Base-by-base conservation (phyloP, 305 asterid species). In the Plantago coronopus region DNA sequence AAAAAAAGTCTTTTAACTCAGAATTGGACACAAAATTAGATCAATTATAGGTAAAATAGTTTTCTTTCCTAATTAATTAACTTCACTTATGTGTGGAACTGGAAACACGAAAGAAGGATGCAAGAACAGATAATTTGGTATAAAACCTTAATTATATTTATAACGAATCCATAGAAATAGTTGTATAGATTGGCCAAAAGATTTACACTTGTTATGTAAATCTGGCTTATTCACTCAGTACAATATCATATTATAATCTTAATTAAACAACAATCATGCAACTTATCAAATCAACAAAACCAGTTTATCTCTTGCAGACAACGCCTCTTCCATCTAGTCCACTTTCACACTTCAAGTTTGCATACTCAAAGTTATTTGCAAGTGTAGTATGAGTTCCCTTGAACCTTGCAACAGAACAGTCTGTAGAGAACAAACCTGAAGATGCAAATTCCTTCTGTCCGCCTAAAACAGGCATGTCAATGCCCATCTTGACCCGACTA, bases 381-480 rank as follows among this genome's bases (percentile, higher is more conserved):
- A 71, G 43, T 14, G 34, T 9, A 34, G 13, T n/a, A 12, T 68
- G 69, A 42, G 67, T 66, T 45, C 83, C 82, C 14, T 58, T 72
- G 74, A 89, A 89, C 72, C 79, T 83, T 40, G 95, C 72, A 65
- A 75, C 90, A 9, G 71, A 77, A 56, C 93, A 85, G 56, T 87
- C 97, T 0, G 89, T 76, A 1, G 88, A 77, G 67, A 87, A 80
- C 31, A 87, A 51, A 51, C 66, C 25, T 1, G 95, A 79, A 21
- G 91, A 79, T 16, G 77, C 68, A 44, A 84, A 89, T 53, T 89
- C 87, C 63, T 48, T 76, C 37, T 77, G 61, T 2, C 97, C 97
- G 12, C 97, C 97, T 50, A 89, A 66, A 77, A 89, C 93, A 4
- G 95, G 95, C 95, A 86, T 87, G 63, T 70, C 81, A 38, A 84